phyloP scores from a whole-genome alignment of 441 rosid species.

The Erodium moschatum region DNA sequence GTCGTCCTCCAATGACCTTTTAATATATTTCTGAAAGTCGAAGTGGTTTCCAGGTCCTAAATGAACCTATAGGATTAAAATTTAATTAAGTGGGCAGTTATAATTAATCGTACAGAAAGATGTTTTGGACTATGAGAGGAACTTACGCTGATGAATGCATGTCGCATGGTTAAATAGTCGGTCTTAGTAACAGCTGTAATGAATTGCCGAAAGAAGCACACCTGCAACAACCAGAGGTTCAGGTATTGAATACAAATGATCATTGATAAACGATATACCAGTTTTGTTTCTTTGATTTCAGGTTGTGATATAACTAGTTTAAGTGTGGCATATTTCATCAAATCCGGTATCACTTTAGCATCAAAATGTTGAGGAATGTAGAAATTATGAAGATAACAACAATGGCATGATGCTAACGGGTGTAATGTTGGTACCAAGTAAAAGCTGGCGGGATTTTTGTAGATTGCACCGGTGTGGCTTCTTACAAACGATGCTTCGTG shows the following conservation, averaged over 20 bases:
- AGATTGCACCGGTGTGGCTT: slow-evolving; percentile 55
- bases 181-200: slow-evolving; percentile 64
- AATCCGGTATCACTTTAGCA: no score
- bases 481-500: slow-evolving; percentile 81
- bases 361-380: neutral
- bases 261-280: neutral
- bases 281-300: neutral
- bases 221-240: slow-evolving; percentile 32
- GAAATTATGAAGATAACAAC: no score
- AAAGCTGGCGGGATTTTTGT: slow-evolving; percentile 37
- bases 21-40: slow-evolving; percentile 70
- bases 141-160: slow-evolving; percentile 75
- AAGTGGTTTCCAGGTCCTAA: slow-evolving; percentile 71
- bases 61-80: slow-evolving; percentile 45
- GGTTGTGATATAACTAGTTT: neutral
- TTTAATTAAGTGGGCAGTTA: neutral
- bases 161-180: slow-evolving; percentile 81
- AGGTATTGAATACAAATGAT: neutral
- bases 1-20: slow-evolving; percentile 78
- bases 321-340: neutral
- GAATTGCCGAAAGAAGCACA: slow-evolving; percentile 78
- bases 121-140: slow-evolving; percentile 5
- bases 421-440: slow-evolving; percentile 45
- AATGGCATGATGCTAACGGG: neutral
- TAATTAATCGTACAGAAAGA: neutral